Percentiles rank a stretch among this genome's conserved stretches.
phyloP scores from a whole-genome alignment of 2,329 filamentous ascomycete species.

The Curvularia hawaiiensis region DNA sequence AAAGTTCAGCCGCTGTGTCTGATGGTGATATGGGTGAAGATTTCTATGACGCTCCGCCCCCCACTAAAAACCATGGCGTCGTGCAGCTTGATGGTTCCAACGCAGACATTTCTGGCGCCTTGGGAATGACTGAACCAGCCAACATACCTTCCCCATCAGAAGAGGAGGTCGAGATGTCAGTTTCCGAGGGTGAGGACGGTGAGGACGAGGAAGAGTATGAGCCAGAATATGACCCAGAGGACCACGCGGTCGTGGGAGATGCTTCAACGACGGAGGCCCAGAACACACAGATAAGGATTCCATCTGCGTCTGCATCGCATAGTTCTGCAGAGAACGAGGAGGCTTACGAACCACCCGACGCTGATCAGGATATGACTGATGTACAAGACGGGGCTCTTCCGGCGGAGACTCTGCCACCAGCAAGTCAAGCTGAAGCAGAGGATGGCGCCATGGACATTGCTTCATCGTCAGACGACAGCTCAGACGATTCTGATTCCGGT shows the following conservation, averaged over 20 bases:
- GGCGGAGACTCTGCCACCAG: neutral
- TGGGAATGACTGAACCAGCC: neutral
- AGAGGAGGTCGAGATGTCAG: constrained; percentile 45
- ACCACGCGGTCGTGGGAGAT: constrained; percentile 15
- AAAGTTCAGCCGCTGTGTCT: constrained; percentile 26
- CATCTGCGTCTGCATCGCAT: constrained; percentile 20
- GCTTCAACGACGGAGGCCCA: constrained; percentile 10
- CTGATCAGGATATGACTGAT: constrained; percentile 27
- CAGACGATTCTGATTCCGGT: constrained; percentile 25
- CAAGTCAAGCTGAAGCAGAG: constrained; percentile 27
- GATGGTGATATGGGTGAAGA: constrained; percentile 39
- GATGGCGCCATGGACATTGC: constrained; percentile 45
- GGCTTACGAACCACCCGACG: constrained; percentile 41
- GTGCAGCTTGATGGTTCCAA: neutral
- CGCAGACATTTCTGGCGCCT: constrained; percentile 9
- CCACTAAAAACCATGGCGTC: constrained; percentile 3
- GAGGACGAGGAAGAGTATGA: constrained; percentile 34
- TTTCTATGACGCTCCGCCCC: constrained; percentile 42
- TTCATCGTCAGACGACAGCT: constrained; percentile 35
- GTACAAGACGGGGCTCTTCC: constrained; percentile 2
- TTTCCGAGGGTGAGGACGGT: constrained; percentile 32
- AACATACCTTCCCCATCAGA: constrained; percentile 30
- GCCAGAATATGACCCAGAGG: constrained; percentile 39
- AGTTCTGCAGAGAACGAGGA: constrained; percentile 35
- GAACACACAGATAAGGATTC: constrained; percentile 5